Evolutionary conservation across 768 basidiomycete species (phyloP), one percentile per base, ranked within the genome.

Genomic region (Rhodotorula babjevae): DNA sequence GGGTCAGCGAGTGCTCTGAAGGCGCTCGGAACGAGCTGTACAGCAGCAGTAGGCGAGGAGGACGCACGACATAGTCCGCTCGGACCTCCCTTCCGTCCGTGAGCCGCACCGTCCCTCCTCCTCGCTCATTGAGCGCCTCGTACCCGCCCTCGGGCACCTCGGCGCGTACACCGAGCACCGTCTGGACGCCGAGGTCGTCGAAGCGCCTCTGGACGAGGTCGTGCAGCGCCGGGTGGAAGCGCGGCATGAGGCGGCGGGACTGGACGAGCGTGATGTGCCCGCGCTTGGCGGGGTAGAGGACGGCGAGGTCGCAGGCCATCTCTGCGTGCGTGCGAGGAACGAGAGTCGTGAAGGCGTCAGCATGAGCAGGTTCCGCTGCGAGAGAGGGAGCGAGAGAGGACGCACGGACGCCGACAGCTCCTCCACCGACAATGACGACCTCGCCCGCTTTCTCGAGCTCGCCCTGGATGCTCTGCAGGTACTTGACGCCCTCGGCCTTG

Each of bases 351-450:
- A n/a, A n/a, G n/a, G n/a, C n/a, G n/a, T 15, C 9, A 21, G 21
- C 47, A 23, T 29, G 12, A 2, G 18, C 27, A 27, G n/a, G 2
- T 8, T 10, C n/a, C 47, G 47, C 19, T 14, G 47, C 18, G 19
- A 49, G 47, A 36, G 42, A 2, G 42, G 4, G 36, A 46, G 10
- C 4, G 2, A 31, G 40, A 23, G n/a, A 21, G 15, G 47, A 83
- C 87, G 75, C 78, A 89, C 88, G 87, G 40, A 90, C 86, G 7
- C 89, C 89, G 16, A 90, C 84, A 1, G 89, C 87, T 1, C 90
- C 89, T 19, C 88, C 89, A 3, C 90, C 89, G 5, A 90, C 84
- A 23, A 90, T 84, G 14, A 90, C 83, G 8, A 90, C 83, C 55
- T 83, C 85, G 2, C 79, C 80, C 0, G 87, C 84, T 5, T 78